Evolutionary conservation across 805 yeast species (phyloP), one percentile per base, ranked within the genome.

Genomic region (Nakazawaea wickerhamii): DNA sequence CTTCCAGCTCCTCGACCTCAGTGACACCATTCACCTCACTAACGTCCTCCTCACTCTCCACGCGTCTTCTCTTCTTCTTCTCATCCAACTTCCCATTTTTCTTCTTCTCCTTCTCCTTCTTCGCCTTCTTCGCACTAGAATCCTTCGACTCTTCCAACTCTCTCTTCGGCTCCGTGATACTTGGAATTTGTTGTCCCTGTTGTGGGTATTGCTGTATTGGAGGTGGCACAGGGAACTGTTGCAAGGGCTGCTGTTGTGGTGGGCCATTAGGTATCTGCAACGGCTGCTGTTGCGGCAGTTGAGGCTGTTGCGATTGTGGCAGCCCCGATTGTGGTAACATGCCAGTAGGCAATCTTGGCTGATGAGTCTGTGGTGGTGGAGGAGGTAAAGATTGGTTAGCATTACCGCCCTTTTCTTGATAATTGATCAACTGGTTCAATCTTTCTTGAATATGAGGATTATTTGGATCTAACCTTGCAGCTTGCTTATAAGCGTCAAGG

Each of bases 391-490:
- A 60, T 42, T 63, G 65, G 43, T 77, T 75, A 25, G 73, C 71
- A n/a, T 43, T 38, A 48, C 80, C 79, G 41, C 85, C 84, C 50
- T 79, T 83, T 52, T 79, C 77, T 63, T 80, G 82, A 61, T 78
- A 78, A 57, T 79, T 78, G 42, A 81, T 77, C 57, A 93, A 71
- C 53, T 89, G 95, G 50, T 89, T 93, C 53, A 93, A 74, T 53
- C 99, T 78, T 37, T 91, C 90, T 67, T 88, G 89, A 56, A 93
- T 93, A 62, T 90, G 97, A 39, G 93, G 87, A 59, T 93, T 91
- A 49, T 79, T 84, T 32, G 98, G 97, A 58, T 93, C 98, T 52
- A 93, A 77, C 40, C 95, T 79, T 27, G 95, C 95, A 4, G 99
- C 99, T 50, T 95, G 93, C 55, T 86, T 86, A 60, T 93, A 93